phyloP scores from a whole-genome alignment of 208 protist genomes.

The Giardia muris region DNA sequence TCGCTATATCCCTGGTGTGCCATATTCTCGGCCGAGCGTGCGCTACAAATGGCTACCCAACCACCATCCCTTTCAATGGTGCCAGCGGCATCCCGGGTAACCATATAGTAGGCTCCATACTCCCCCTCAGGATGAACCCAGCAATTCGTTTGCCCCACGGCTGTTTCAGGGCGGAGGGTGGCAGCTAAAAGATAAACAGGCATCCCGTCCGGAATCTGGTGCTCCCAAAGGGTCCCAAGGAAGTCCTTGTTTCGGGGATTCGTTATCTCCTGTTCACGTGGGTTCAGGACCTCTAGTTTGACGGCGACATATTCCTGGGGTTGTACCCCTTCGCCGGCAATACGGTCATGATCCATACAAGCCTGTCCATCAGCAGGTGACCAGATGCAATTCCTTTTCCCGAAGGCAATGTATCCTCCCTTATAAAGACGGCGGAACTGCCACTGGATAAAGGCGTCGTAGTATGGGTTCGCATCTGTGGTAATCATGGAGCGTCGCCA shows the following conservation, averaged over 20 bases:
- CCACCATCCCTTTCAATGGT: too few species aligned
- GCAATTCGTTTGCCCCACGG: slow-evolving; percentile 96
- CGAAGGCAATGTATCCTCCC: slow-evolving; percentile 73
- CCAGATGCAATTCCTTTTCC: slow-evolving; percentile 84
- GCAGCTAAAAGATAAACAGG: slow-evolving; percentile 78
- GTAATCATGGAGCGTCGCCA: slow-evolving; percentile 97
- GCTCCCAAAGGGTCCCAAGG: slow-evolving; percentile 4
- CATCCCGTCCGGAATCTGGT: slow-evolving; percentile 35
- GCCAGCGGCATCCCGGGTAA: slow-evolving; percentile 53
- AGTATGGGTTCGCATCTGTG: slow-evolving; percentile 93
- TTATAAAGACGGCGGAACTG: slow-evolving; percentile 69
- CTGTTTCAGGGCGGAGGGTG: slow-evolving; percentile 97
- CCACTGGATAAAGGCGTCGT: slow-evolving; percentile 95
- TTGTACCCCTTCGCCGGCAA: slow-evolving; percentile 46
- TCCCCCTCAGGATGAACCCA: slow-evolving; percentile 80
- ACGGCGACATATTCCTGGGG: slow-evolving; percentile 61
- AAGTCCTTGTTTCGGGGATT: neutral
- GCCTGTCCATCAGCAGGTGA: slow-evolving; percentile 90
- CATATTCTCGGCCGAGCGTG: slow-evolving; percentile 47
- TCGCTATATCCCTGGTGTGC: slow-evolving; percentile 65
- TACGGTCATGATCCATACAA: slow-evolving; percentile 95
- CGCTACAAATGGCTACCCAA: neutral
- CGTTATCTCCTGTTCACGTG: neutral
- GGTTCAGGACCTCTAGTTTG: neutral
- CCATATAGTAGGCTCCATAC: slow-evolving; percentile 77